These are phyloP conservation scores for Cyathus striatus DNA, from an alignment of 768 basidiomycete genomes.

Conservation along the genomic window DNA sequence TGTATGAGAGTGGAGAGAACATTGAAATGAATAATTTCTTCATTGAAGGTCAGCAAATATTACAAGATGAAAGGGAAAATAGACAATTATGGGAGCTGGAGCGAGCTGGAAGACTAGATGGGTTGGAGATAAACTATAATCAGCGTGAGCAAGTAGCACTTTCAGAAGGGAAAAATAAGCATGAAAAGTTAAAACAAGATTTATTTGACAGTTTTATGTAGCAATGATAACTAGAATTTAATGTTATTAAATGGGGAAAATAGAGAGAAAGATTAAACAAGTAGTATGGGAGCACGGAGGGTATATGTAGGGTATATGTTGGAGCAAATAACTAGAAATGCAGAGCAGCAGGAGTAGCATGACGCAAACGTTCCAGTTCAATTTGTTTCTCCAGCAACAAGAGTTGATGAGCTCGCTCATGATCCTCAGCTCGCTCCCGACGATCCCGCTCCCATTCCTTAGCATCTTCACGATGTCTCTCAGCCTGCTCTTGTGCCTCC, in stretches of 20 bases:
- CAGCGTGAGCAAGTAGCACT: slow-evolving; percentile 7
- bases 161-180: slow-evolving; percentile 12
- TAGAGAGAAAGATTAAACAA: not conserved
- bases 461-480: not conserved
- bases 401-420: not conserved
- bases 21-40: slow-evolving; percentile 7
- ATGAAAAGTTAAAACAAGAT: slow-evolving; percentile 13
- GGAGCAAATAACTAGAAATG: not conserved
- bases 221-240: slow-evolving; percentile 6
- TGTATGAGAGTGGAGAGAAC: slow-evolving; percentile 10
- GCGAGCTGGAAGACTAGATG: slow-evolving; percentile 1
- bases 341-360: slow-evolving; percentile 1
- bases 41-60: slow-evolving; percentile 2
- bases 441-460: not conserved
- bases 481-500: slow-evolving; percentile 3
- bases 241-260: not conserved
- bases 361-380: slow-evolving; percentile 6
- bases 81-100: slow-evolving; percentile 3
- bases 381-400: not conserved
- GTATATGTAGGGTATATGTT: not conserved
- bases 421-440: slow-evolving; percentile 2
- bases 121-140: slow-evolving; percentile 4
- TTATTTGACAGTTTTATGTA: slow-evolving; percentile 5
- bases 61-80: not conserved
- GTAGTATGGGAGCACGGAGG: not conserved